These are phyloP conservation scores for Aspergillus homomorphus DNA, from an alignment of 495 filamentous ascomycete species.

Conservation along the genomic window DNA sequence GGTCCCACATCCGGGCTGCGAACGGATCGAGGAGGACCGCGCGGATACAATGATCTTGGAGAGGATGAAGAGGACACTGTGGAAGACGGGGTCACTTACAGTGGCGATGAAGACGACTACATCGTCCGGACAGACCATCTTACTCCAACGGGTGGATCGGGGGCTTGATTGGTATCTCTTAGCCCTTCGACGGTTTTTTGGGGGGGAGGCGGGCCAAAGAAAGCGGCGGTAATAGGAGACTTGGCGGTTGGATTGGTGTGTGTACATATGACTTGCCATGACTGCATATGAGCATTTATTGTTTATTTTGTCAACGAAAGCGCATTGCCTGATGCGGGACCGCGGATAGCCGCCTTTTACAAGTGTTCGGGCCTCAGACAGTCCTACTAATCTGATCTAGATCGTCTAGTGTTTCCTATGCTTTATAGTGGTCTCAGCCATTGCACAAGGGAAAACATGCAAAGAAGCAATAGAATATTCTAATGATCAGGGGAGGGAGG, in stretches of 20 bases:
- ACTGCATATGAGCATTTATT: not conserved
- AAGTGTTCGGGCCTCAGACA: too few species aligned
- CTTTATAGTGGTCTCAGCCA: too few species aligned
- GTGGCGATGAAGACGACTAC: constrained; percentile 48
- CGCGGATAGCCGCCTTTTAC: too few species aligned
- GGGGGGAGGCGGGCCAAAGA: too few species aligned
- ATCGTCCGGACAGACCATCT: constrained; percentile 45
- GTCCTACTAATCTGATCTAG: too few species aligned
- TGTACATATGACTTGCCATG: constrained; percentile 2
- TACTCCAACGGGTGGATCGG: constrained; percentile 16
- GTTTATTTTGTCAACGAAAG: not conserved
- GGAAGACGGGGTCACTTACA: constrained; percentile 36
- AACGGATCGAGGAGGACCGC: constrained; percentile 5
- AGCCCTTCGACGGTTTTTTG: not conserved
- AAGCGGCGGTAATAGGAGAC: not conserved
- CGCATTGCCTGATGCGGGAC: not conserved
- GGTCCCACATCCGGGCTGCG: constrained; percentile 13
- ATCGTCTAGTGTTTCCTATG: too few species aligned
- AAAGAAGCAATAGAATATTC: not conserved
- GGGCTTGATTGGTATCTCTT: not conserved
- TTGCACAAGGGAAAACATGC: too few species aligned
- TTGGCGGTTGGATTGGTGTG: not conserved
- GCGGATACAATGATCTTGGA: constrained; percentile 27
- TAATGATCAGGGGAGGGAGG: not conserved
- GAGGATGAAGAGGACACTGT: constrained; percentile 34